Evolutionary conservation across 192 early-diverging fungal species (phyloP), one percentile per base, ranked within the genome.

Genomic region (Coemansia sp.): DNA sequence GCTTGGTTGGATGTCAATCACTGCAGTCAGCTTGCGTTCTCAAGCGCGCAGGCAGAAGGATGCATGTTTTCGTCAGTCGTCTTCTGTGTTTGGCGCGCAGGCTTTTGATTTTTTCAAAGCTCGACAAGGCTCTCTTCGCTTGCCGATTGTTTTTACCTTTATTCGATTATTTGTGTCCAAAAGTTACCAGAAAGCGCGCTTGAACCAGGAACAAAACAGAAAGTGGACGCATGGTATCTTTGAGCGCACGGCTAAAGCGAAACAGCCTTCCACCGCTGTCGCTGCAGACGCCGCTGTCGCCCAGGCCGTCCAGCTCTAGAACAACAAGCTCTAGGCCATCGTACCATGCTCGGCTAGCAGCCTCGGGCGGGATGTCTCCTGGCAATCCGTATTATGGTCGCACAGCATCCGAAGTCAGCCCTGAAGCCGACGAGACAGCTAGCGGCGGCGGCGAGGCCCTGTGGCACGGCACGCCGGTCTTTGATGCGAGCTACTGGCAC

Each of bases 381-480:
- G 47, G 15, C 55, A 57, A 10, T 45, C 14, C 21, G 17, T 27
- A 11, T n/a, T 10, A 25, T 5, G 10, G 59, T n/a, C 21, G 11
- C 48, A 19, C 22, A 21, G n/a, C 50, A 43, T 10, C 29, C 22
- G 17, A 23, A 32, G 9, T 22, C 22, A 23, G 37, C n/a, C 19
- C 19, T 7, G 51, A 21, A 23, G 24, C 22, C 9, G 60, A 64
- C 23, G 72, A 64, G 12, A n/a, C 41, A 21, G 19, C 57, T 12
- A 35, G 43, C 23, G 43, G 47, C n/a, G 47, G 22, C 2, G 58
- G 62, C 24, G 72, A 71, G 15, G 15, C 29, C 3, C 23, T 59
- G 55, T 75, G 72, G 72, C 60, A 70, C 39, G 77, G 77, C 48
- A 61, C 72, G 11, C 77, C 77, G 3, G 65, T 80, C 41, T 80